These are phyloP conservation scores for Thermochaetoides dissita DNA, from an alignment of 2,329 filamentous ascomycete genomes.

Conservation along the genomic window DNA sequence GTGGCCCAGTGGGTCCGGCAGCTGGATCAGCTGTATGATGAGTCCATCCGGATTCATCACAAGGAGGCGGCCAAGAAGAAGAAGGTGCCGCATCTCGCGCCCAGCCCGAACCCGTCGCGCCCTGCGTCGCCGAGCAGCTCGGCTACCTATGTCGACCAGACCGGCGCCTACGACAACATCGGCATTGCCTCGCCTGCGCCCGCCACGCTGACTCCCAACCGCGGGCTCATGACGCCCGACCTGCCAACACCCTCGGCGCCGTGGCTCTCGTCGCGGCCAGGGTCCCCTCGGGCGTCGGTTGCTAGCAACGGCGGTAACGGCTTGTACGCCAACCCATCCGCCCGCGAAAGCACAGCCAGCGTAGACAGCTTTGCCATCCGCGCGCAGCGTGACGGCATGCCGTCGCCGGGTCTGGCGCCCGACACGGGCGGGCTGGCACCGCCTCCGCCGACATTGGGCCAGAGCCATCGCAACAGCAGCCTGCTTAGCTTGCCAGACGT, in stretches of 20 bases:
- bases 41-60: slow-evolving; percentile 38
- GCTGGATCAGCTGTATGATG: slow-evolving; percentile 46
- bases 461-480: slow-evolving; percentile 15
- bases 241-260: slow-evolving; percentile 11
- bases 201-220: not conserved
- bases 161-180: slow-evolving; percentile 7
- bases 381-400: slow-evolving; percentile 14
- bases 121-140: slow-evolving; percentile 13
- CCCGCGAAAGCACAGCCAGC: slow-evolving; percentile 14
- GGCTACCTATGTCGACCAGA: slow-evolving; percentile 6
- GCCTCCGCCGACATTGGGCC: slow-evolving; percentile 11
- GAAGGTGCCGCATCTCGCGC: slow-evolving; percentile 1
- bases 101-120: slow-evolving; percentile 6
- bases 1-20: slow-evolving; percentile 54
- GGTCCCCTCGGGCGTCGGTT: slow-evolving; percentile 12
- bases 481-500: slow-evolving; percentile 17
- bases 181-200: slow-evolving; percentile 7
- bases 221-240: slow-evolving; percentile 9
- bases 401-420: slow-evolving; percentile 10
- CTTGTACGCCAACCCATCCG: slow-evolving; percentile 10
- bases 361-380: slow-evolving; percentile 17
- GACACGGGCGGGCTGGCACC: slow-evolving; percentile 11
- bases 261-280: slow-evolving; percentile 9
- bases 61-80: slow-evolving; percentile 20
- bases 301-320: slow-evolving; percentile 12